Evolutionary conservation across 352 stramenopile species (phyloP).

Genomic region (Phytophthora colocasiae): DNA sequence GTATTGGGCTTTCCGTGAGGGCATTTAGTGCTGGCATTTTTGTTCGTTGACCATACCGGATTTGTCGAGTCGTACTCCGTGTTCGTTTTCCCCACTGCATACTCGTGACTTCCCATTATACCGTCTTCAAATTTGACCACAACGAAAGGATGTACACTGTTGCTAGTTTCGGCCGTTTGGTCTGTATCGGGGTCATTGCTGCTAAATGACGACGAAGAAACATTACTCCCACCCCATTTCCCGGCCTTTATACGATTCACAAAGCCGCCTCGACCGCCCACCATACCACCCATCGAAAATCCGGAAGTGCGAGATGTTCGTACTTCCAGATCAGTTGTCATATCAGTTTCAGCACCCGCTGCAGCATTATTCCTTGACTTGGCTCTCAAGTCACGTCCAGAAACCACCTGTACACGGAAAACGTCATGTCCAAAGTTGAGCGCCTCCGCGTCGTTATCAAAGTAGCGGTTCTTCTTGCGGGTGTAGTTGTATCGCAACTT

Average conservation of each 20-base stretch:
- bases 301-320: conserved; percentile 48
- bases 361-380: conserved; percentile 16
- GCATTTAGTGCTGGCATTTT: conserved; percentile 55
- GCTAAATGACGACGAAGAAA: conserved; percentile 30
- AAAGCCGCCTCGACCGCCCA: conserved; percentile 49
- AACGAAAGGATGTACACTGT: conserved; percentile 67
- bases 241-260: conserved; percentile 78
- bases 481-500: conserved; percentile 81
- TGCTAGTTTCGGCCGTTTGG: conserved; percentile 24
- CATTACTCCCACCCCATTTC: conserved; percentile 56
- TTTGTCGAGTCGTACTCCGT: conserved; percentile 81
- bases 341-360: conserved; percentile 19
- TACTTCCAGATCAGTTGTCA: conserved; percentile 25
- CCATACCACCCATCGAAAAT: conserved; percentile 58
- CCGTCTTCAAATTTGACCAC: conserved; percentile 75
- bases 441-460: conserved; percentile 83
- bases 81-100: conserved; percentile 82
- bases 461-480: conserved; percentile 79
- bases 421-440: conserved; percentile 81
- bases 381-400: conserved; percentile 53
- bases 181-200: conserved; percentile 35
- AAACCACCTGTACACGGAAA: conserved; percentile 78
- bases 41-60: conserved; percentile 82
- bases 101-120: conserved; percentile 56
- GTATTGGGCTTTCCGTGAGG: conserved; percentile 71